phyloP scores from a whole-genome alignment of 495 filamentous ascomycete species.

The Pseudoneurospora amorphoporcata region DNA sequence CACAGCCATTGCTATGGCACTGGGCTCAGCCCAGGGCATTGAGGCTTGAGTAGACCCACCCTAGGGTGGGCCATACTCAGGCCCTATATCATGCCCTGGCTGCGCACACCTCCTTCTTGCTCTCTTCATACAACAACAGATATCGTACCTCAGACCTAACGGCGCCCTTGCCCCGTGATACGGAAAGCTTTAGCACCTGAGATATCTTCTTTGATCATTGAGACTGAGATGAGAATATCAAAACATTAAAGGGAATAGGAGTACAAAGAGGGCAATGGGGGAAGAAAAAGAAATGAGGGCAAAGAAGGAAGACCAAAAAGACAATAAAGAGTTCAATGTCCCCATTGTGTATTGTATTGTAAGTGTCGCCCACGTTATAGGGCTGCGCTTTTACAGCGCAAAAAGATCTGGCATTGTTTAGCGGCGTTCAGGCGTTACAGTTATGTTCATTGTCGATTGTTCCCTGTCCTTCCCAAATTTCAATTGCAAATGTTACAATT shows the following conservation, averaged over 20 bases:
- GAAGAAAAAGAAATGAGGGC: background rate
- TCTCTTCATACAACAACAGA: no score
- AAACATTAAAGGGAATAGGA: background rate
- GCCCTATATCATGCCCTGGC: no score
- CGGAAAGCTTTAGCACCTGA: background rate
- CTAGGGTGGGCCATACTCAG: no score
- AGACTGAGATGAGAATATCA: background rate
- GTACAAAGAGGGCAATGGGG: background rate
- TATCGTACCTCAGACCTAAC: no score
- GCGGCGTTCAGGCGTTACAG: background rate
- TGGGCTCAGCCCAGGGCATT: no score
- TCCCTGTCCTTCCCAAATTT: background rate
- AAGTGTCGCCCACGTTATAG: no score
- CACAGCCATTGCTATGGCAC: no score
- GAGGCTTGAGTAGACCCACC: no score
- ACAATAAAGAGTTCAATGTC: background rate
- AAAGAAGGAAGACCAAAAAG: background rate
- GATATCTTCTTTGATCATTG: background rate
- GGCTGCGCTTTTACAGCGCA: background rate
- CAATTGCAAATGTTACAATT: no score
- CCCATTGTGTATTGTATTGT: background rate
- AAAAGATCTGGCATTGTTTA: background rate
- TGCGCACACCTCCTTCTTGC: no score
- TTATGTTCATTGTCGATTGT: background rate
- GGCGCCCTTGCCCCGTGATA: no score